phyloP scores from a whole-genome alignment of 495 filamentous ascomycete genomes.

The Hypoxylon fuscum region DNA sequence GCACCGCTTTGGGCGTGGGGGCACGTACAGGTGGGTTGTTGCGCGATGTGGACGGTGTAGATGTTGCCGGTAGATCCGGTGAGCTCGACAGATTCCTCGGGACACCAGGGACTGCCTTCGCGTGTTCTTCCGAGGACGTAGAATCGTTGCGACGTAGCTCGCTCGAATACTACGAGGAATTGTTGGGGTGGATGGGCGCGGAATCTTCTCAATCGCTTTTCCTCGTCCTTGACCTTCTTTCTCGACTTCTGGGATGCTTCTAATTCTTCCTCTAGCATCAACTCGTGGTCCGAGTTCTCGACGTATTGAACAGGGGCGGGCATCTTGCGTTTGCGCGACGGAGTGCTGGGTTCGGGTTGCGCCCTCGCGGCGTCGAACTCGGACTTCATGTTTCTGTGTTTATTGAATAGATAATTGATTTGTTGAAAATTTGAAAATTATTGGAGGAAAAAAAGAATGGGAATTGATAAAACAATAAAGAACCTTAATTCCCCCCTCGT shows the following conservation, averaged over 20 bases:
- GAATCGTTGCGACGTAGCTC: constrained; percentile 55
- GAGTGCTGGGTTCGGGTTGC: background rate
- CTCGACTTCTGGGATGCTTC: constrained; percentile 1
- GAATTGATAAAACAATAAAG: too few relatives aligned
- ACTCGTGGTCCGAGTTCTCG: constrained; percentile 1
- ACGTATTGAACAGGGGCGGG: background rate
- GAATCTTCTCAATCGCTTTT: constrained; percentile 46
- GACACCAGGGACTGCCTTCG: constrained; percentile 35
- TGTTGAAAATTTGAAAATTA: too few relatives aligned
- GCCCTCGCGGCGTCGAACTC: too few relatives aligned
- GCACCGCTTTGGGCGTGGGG: constrained; percentile 68
- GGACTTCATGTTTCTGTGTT: too few relatives aligned
- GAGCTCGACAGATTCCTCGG: constrained; percentile 66
- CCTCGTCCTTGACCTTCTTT: background rate
- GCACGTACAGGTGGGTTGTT: constrained; percentile 71
- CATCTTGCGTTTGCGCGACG: constrained; percentile 32
- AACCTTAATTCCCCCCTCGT: too few relatives aligned
- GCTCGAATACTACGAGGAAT: constrained; percentile 49
- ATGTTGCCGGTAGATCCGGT: constrained; percentile 81
- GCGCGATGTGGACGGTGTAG: constrained; percentile 65
- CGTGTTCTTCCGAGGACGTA: constrained; percentile 52
- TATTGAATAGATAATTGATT: too few relatives aligned
- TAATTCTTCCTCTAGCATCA: constrained; percentile 5
- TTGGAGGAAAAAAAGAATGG: too few relatives aligned
- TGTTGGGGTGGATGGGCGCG: constrained; percentile 45